These are phyloP conservation scores for Pseudoscleropodium purum DNA, from an alignment of 225 moss, liverwort and hornwort species.

Conservation along the genomic window DNA sequence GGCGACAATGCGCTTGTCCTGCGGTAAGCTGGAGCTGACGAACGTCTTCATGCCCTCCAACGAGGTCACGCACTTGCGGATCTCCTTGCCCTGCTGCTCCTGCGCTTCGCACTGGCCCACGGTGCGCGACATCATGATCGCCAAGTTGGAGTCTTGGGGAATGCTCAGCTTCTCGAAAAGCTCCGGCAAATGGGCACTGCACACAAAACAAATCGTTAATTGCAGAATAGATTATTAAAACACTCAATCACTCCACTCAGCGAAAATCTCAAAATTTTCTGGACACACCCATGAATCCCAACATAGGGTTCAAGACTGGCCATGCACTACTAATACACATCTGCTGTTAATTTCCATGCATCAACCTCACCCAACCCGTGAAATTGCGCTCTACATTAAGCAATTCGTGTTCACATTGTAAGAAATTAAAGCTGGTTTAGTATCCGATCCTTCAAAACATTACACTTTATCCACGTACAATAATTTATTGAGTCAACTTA, in stretches of 20 bases:
- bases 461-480: background rate
- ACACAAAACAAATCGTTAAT: background rate
- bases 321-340: background rate
- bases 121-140: conserved; percentile 34
- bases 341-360: background rate
- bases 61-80: conserved; percentile 27
- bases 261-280: background rate
- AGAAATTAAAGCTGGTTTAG: background rate
- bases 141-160: conserved; percentile 22
- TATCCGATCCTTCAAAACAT: background rate
- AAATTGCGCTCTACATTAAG: background rate
- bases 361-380: background rate
- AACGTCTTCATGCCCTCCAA: conserved; percentile 36
- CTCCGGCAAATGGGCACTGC: conserved; percentile 26
- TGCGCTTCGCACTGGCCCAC: conserved; percentile 27
- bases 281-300: background rate
- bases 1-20: conserved; percentile 19
- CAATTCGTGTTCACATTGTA: background rate
- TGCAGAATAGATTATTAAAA: background rate
- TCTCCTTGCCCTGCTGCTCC: conserved; percentile 11
- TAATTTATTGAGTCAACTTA: background rate
- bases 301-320: no score
- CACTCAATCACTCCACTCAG: background rate
- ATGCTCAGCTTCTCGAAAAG: conserved; percentile 30
- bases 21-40: conserved; percentile 14